Percentiles rank a stretch among this genome's conserved stretches.
Conservation (phyloP, 2,329 filamentous ascomycete genomes). For the Thelonectria blattea region DNA sequence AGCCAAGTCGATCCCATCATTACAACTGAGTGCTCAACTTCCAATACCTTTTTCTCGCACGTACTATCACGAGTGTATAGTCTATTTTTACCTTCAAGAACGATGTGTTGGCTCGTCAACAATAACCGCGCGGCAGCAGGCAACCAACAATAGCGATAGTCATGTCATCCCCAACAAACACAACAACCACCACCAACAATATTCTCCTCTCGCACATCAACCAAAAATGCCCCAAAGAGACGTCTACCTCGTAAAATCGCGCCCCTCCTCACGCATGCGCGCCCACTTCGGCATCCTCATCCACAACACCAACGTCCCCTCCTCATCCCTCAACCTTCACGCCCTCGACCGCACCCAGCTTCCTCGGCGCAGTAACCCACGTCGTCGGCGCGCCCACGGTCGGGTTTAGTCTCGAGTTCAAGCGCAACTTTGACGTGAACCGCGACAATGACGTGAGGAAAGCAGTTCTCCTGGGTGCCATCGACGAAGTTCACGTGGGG, state of each 20-base stretch:
- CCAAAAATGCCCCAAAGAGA: neutral
- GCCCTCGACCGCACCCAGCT: neutral
- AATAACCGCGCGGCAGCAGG: neutral
- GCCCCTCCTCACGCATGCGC: neutral
- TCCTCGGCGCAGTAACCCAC: neutral
- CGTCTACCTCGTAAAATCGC: neutral
- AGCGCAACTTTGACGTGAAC: neutral
- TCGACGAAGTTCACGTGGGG: neutral
- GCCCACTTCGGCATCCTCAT: constrained; percentile 1
- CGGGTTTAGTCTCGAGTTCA: neutral
- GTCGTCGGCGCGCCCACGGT: neutral
- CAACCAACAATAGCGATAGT: too few relatives aligned
- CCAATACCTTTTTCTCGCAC: too few relatives aligned
- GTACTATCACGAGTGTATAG: too few relatives aligned
- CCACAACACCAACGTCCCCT: neutral
- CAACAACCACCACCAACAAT: neutral
- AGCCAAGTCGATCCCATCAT: constrained; percentile 54
- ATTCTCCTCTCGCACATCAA: neutral
- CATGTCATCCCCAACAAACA: neutral
- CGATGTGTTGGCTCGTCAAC: constrained; percentile 46
- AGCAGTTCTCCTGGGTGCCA: neutral
- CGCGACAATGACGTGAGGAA: neutral
- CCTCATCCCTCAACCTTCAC: neutral
- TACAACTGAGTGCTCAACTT: too few relatives aligned
- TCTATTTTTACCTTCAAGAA: constrained; percentile 44